These are phyloP conservation scores for Salix brachista DNA, from an alignment of 345 rosid species.

Conservation along the genomic window DNA sequence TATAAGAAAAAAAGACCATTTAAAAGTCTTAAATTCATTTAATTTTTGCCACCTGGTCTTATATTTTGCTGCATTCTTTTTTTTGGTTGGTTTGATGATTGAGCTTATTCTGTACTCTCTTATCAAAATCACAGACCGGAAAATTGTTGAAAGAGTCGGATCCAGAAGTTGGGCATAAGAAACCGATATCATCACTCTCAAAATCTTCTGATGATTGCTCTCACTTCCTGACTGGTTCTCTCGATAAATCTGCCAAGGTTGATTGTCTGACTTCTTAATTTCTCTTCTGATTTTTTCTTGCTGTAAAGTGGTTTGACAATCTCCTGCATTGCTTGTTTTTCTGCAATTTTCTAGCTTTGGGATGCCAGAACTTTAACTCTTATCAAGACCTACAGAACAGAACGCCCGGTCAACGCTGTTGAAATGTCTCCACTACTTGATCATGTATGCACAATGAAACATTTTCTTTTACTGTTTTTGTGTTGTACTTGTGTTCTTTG, in stretches of 20 bases:
- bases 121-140: conserved; percentile 56
- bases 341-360: conserved; percentile 63
- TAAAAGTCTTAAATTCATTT: not conserved
- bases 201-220: conserved; percentile 72
- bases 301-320: not conserved
- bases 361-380: conserved; percentile 80
- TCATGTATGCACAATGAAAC: conserved; percentile 56
- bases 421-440: conserved; percentile 91
- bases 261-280: not conserved
- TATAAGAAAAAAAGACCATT: not conserved
- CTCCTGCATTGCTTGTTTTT: conserved; percentile 13
- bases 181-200: conserved; percentile 69
- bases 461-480: not conserved
- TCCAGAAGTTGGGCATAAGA: conserved; percentile 77
- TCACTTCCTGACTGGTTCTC: conserved; percentile 84
- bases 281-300: not conserved
- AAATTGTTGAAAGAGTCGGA: conserved; percentile 66
- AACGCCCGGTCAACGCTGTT: conserved; percentile 96
- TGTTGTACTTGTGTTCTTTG: not conserved
- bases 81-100: not conserved
- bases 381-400: conserved; percentile 77
- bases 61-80: not conserved
- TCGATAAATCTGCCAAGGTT: conserved; percentile 96
- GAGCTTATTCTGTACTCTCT: not conserved
- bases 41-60: not conserved